These are phyloP conservation scores for Phytophthora idaei DNA, from an alignment of 352 stramenopile genomes.

Conservation along the genomic window DNA sequence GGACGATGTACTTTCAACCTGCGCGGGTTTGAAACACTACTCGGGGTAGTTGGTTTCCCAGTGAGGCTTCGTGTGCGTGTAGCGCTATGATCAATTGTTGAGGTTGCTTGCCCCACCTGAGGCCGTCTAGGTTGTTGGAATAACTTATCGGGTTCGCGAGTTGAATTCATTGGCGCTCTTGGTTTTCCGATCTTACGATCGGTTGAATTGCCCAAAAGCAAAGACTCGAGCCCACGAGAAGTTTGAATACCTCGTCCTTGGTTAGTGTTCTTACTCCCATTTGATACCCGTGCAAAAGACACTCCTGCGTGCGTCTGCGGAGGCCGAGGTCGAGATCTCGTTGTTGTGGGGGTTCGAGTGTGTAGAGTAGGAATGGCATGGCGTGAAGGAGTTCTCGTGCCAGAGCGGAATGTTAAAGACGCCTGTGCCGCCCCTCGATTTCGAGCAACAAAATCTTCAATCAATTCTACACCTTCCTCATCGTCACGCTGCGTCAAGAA, in stretches of 20 bases:
- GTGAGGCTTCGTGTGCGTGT: background rate
- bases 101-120: constrained; percentile 13
- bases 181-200: constrained; percentile 4
- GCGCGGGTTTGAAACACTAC: constrained; percentile 15
- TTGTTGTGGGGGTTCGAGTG: constrained; percentile 4
- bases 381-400: constrained; percentile 1
- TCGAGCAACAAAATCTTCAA: constrained; percentile 28
- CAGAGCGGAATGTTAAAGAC: constrained; percentile 24
- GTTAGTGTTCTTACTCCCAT: background rate
- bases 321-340: constrained; percentile 12
- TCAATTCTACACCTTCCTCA: constrained; percentile 33
- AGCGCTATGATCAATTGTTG: background rate
- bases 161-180: background rate
- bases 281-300: too few species aligned
- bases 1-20: constrained; percentile 25
- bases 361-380: constrained; percentile 6
- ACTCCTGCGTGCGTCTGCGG: constrained; percentile 4
- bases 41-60: constrained; percentile 11
- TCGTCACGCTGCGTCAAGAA: constrained; percentile 56
- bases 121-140: constrained; percentile 21
- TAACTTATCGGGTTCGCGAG: background rate
- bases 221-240: constrained; percentile 5
- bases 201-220: constrained; percentile 1
- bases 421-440: constrained; percentile 14
- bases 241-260: constrained; percentile 1